Base-by-base conservation (phyloP, 1,284 basidiomycete species). In the Lentinula novae-zelandiae region DNA sequence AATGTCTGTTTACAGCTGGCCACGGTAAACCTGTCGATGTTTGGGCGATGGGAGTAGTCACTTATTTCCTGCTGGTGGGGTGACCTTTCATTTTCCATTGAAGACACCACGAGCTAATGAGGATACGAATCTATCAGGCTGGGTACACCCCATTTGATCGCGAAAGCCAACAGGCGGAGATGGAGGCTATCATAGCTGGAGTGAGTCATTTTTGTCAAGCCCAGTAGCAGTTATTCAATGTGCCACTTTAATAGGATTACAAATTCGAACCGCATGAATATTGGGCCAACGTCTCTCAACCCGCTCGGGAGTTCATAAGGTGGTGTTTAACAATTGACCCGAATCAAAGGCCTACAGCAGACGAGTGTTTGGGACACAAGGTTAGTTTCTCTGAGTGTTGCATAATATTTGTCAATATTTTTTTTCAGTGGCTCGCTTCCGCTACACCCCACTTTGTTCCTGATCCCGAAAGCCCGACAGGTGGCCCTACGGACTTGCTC, bases 41-140 rank as follows among this genome's bases (percentile, higher is more conserved):
- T 65, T 98, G 95, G 95, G 95, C 95, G 0, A 95, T 97, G 84
- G 95, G 95, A 60, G 95, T 98, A 59, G 95, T 97, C 73, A 92
- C 94, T 4, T 96, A 95, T 76, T 97, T 97, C 86, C 79, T 97
- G 5, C 87, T 97, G 57, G 54, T 46, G 12, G 12, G 40, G n/a
- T 42, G 40, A 42, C 15, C n/a, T 42, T 46, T 8, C n/a, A 46
- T 46, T 22, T 10, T 20, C 20, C 36, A 5, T 38, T 7, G 15
- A 7, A 17, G 13, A 42, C 2, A 0, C 5, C 2, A 46, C 20
- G 20, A 12, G 17, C 20, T 46, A 12, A 46, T 22, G 6, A 9
- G 44, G 4, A 20, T 7, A 42, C 6, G 12, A 20, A 44, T 13
- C 27, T 4, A 95, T 12, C 8, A 46, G 44, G 44, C 93, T 56